Conservation (phyloP, 768 basidiomycete species). For the Xerocomellus amylosporus region DNA sequence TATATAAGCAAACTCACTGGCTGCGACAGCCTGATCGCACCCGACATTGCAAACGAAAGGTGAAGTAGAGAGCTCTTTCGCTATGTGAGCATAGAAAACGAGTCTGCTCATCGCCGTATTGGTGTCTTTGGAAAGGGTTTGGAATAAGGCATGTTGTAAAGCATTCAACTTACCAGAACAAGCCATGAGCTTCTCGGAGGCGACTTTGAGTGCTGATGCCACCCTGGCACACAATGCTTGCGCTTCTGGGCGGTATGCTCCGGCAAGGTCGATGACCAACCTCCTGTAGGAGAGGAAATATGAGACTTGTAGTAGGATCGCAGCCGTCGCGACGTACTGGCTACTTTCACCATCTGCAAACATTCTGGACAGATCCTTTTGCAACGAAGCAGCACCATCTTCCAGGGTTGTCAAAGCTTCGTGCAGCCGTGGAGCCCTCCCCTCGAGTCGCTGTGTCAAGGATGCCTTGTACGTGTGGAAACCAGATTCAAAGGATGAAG, state of each 20-base stretch:
- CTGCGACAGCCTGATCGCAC: constrained; percentile 35
- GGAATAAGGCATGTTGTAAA: neutral
- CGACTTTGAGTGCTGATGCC: constrained; percentile 39
- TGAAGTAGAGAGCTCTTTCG: constrained; percentile 45
- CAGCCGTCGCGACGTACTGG: constrained; percentile 36
- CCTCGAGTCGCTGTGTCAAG: constrained; percentile 60
- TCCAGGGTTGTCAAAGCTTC: constrained; percentile 59
- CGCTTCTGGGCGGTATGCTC: constrained; percentile 50
- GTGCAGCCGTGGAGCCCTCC: constrained; percentile 62
- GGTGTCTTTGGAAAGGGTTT: constrained; percentile 8
- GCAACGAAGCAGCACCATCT: constrained; percentile 52
- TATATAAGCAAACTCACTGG: constrained; percentile 33
- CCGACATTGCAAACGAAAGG: constrained; percentile 45
- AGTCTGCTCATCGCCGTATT: constrained; percentile 30
- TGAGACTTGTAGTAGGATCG: neutral
- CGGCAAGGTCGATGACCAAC: constrained; percentile 42
- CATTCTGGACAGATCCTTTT: constrained; percentile 54
- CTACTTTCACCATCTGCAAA: constrained; percentile 40
- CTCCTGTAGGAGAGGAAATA: constrained; percentile 30
- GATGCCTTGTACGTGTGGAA: constrained; percentile 63
- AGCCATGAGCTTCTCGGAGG: constrained; percentile 31
- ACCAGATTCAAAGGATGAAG: constrained; percentile 37
- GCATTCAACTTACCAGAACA: constrained; percentile 34
- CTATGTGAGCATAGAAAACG: constrained; percentile 49
- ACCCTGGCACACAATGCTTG: constrained; percentile 45